phyloP scores from a whole-genome alignment of 2,329 filamentous ascomycete species.

The Cladosporium sp. region DNA sequence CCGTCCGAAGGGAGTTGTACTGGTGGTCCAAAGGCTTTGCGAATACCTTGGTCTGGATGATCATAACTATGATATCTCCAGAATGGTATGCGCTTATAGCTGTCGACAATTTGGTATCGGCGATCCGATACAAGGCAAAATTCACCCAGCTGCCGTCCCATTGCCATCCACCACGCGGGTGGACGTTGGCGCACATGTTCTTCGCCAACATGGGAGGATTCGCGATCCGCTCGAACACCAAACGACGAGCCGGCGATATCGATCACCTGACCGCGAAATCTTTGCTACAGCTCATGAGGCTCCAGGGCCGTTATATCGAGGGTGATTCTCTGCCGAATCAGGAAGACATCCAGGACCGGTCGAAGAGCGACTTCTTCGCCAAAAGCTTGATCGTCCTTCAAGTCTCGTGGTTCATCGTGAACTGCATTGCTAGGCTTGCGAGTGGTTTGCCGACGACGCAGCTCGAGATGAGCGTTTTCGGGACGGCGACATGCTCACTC shows the following conservation, averaged over 20 bases:
- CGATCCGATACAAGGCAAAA: background rate
- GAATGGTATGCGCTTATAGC: background rate
- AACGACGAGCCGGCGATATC: background rate
- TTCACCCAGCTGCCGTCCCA: background rate
- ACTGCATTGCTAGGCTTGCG: background rate
- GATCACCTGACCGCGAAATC: background rate
- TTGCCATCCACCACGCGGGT: slow-evolving; percentile 3
- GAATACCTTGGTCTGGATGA: background rate
- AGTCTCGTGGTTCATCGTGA: slow-evolving; percentile 1
- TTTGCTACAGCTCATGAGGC: background rate
- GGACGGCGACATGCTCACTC: background rate
- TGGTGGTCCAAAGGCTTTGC: background rate
- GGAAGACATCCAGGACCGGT: slow-evolving; percentile 31
- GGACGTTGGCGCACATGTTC: slow-evolving; percentile 27
- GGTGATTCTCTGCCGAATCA: background rate
- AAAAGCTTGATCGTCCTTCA: slow-evolving; percentile 20
- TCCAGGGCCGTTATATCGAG: background rate
- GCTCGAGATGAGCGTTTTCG: background rate
- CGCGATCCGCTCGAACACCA: background rate
- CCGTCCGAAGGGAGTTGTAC: background rate
- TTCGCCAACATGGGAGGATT: slow-evolving; percentile 30
- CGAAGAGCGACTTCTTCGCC: slow-evolving; percentile 32
- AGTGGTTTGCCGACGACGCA: background rate
- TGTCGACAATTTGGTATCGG: background rate
- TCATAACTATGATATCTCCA: background rate